These are phyloP conservation scores for Globisporangium radiosum DNA, from an alignment of 352 stramenopile species.

Conservation along the genomic window DNA sequence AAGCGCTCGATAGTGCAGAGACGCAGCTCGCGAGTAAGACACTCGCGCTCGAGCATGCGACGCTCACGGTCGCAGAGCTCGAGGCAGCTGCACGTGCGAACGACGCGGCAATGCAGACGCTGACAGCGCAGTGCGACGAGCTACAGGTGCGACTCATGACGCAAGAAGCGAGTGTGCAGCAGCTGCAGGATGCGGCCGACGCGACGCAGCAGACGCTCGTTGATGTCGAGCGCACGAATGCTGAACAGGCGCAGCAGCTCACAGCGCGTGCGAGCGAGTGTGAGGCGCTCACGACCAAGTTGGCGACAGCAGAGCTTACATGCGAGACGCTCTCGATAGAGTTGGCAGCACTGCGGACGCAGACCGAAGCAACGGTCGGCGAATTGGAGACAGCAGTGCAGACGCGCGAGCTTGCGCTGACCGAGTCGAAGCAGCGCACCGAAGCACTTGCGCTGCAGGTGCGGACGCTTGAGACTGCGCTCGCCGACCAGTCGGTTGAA, in stretches of 20 bases:
- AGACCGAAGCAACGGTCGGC: neutral
- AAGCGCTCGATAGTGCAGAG: neutral
- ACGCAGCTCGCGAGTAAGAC: conserved; percentile 8
- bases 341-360: neutral
- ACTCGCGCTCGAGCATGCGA: neutral
- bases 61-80: conserved; percentile 1
- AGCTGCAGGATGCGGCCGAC: neutral
- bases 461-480: conserved; percentile 10
- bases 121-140: neutral
- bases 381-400: neutral
- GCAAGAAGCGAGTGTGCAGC: neutral
- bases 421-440: neutral
- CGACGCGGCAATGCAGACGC: neutral
- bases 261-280: neutral
- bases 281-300: neutral
- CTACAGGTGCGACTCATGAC: conserved; percentile 4
- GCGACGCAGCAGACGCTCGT: neutral
- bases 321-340: neutral
- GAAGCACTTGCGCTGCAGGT: conserved; percentile 1
- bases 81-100: neutral
- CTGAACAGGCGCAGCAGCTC: neutral
- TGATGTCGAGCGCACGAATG: neutral
- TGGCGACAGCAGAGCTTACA: neutral
- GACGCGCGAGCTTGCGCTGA: neutral
- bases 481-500: conserved; percentile 15